These are phyloP conservation scores for Fusarium succisae DNA, from an alignment of 2,329 filamentous ascomycete genomes.

Conservation along the genomic window DNA sequence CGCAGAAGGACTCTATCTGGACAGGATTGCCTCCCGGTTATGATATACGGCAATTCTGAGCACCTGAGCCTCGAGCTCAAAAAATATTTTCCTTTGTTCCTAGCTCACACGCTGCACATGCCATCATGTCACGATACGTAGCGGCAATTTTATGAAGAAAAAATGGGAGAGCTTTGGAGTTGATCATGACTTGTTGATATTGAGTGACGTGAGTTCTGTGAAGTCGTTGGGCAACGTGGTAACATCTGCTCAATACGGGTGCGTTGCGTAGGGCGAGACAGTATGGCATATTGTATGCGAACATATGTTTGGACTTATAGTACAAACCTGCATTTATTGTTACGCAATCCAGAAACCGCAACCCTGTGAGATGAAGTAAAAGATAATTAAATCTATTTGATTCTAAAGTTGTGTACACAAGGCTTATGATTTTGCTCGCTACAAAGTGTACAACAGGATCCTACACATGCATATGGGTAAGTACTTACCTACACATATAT, in stretches of 20 bases:
- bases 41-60: constrained; percentile 44
- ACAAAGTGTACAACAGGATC: background rate
- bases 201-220: constrained; percentile 43
- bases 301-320: too few relatives aligned
- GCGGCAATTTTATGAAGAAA: constrained; percentile 46
- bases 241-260: background rate
- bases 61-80: constrained; percentile 29
- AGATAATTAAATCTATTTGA: background rate
- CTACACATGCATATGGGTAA: background rate
- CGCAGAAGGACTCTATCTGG: constrained; percentile 54
- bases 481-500: background rate
- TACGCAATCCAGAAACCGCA: background rate
- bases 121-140: constrained; percentile 46
- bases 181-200: constrained; percentile 47
- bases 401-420: background rate
- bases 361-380: background rate
- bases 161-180: constrained; percentile 49
- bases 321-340: background rate
- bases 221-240: background rate
- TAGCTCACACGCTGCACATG: constrained; percentile 47
- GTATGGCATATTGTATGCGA: background rate
- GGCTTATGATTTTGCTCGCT: background rate
- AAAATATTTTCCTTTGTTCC: constrained; percentile 51
- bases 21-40: constrained; percentile 54
- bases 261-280: background rate